Evolutionary conservation across 2,329 filamentous ascomycete species (phyloP).

Genomic region (Diplodia corticola): DNA sequence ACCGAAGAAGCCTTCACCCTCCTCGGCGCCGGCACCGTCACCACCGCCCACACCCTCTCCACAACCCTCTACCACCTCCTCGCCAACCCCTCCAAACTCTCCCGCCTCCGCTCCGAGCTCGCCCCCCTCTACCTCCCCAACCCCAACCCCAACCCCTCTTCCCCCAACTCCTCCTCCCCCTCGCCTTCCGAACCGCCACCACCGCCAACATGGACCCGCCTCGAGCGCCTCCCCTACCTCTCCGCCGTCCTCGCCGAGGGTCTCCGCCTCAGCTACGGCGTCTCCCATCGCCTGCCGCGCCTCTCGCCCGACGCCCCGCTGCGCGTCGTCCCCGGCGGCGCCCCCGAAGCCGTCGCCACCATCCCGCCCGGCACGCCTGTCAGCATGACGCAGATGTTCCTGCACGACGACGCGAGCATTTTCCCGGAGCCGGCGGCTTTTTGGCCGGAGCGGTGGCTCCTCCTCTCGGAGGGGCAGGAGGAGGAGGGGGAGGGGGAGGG

Average conservation of each 20-base stretch:
- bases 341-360: constrained; percentile 11
- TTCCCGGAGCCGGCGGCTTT: constrained; percentile 29
- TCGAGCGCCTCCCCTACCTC: constrained; percentile 35
- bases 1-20: constrained; percentile 43
- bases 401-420: constrained; percentile 31
- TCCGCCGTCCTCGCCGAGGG: constrained; percentile 37
- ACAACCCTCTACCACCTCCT: constrained; percentile 36
- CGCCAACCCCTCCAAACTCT: constrained; percentile 27
- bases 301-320: constrained; percentile 25
- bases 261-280: constrained; percentile 36
- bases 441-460: constrained; percentile 33
- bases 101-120: constrained; percentile 33
- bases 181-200: no score
- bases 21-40: constrained; percentile 43
- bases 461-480: constrained; percentile 20
- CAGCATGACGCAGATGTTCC: constrained; percentile 32
- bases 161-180: no score
- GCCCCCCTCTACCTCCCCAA: neutral
- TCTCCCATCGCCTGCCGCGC: constrained; percentile 30
- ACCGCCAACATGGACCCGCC: constrained; percentile 16
- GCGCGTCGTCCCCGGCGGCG: constrained; percentile 23
- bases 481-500: neutral
- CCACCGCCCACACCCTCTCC: constrained; percentile 39
- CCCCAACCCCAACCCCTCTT: no score
- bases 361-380: constrained; percentile 33